Base-by-base conservation (phyloP, 805 yeast genomes). In the Zygosaccharomyces bisporus region DNA sequence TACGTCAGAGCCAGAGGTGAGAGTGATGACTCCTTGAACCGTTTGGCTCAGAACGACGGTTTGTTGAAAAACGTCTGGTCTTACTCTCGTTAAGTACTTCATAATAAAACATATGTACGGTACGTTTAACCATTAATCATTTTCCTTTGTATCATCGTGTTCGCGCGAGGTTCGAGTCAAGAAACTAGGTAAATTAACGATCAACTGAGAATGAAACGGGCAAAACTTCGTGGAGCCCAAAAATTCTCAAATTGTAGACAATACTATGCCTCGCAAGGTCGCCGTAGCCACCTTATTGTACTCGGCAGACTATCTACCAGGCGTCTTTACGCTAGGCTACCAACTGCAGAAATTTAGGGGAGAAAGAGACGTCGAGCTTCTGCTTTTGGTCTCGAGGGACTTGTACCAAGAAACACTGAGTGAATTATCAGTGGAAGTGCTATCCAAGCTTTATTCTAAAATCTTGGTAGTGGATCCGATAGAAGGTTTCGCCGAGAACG, bases 1-100 rank as follows among this genome's bases (percentile, higher is more conserved):
- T 88, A 83, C 83, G 84, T 93, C 74, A 90, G 99, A 83, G 79
- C 90, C 71, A 86, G 95, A 80, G 99, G 98, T 79, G 99, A 93
- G 81, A 87, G 96, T 70, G 99, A 93, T 70, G 99, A 93, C 79
- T 88, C 96, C 60, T 76, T 93, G 72, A 93, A 93, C 96, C 89
- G 99, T 81, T 86, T 93, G 71, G 95, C 98, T 65, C 97, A 93
- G 81, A 85, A 83, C 71, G 98, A 93, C 73, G 98, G 98, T 80
- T 80, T 93, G 73, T 80, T 93, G 75, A 86, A 86, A 82, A 90
- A 89, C 78, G 93, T 85, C 79, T 84, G 93, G 91, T 73, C 87
- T 70, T 84, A 84, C 86, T 85, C 93, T 77, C 91, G 93, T 83
- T 86, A 85, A 80, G 54, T 30, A 36, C 24, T 29, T 30, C 23